Evolutionary conservation across 805 yeast genomes (phyloP).

Genomic region (Monosporozyma servazzii): DNA sequence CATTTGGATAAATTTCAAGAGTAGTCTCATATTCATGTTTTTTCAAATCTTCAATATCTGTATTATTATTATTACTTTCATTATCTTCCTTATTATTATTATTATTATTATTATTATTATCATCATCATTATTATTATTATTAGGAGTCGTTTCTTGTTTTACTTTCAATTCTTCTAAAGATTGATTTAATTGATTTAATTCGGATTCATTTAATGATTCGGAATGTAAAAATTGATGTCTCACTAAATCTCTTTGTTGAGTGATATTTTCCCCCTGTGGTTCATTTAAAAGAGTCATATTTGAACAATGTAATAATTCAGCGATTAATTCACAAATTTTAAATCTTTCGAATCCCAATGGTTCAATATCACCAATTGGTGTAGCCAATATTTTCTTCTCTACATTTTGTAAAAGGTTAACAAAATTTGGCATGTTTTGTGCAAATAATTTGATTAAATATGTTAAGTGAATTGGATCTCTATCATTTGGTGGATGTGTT

Average conservation of each 20-base stretch:
- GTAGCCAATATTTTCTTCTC: slow-evolving; percentile 29
- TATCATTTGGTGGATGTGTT: slow-evolving; percentile 81
- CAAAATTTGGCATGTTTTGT: slow-evolving; percentile 58
- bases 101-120: slow-evolving; percentile 1
- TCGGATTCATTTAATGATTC: slow-evolving; percentile 6
- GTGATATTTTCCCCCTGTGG: slow-evolving; percentile 60
- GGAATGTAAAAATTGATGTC: slow-evolving; percentile 30
- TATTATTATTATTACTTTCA: slow-evolving; percentile 6
- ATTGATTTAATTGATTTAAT: background rate
- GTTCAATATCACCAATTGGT: slow-evolving; percentile 51
- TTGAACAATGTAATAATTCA: slow-evolving; percentile 90
- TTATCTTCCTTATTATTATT: slow-evolving; percentile 6
- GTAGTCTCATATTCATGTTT: slow-evolving; percentile 4
- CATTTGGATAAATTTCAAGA: slow-evolving; percentile 11
- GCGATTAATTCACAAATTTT: slow-evolving; percentile 89
- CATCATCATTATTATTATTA: background rate
- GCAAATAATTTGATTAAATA: slow-evolving; percentile 72
- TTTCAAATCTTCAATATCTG: slow-evolving; percentile 9
- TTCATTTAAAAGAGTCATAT: slow-evolving; percentile 84
- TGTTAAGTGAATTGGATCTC: slow-evolving; percentile 89
- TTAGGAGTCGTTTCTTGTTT: background rate
- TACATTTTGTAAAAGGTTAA: slow-evolving; percentile 42
- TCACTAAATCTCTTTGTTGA: slow-evolving; percentile 56
- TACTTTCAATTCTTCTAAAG: slow-evolving; percentile 2
- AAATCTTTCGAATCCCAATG: slow-evolving; percentile 86